Evolutionary conservation across 2,329 filamentous ascomycete genomes (phyloP).

Genomic region (Colletotrichum gigasporum): DNA sequence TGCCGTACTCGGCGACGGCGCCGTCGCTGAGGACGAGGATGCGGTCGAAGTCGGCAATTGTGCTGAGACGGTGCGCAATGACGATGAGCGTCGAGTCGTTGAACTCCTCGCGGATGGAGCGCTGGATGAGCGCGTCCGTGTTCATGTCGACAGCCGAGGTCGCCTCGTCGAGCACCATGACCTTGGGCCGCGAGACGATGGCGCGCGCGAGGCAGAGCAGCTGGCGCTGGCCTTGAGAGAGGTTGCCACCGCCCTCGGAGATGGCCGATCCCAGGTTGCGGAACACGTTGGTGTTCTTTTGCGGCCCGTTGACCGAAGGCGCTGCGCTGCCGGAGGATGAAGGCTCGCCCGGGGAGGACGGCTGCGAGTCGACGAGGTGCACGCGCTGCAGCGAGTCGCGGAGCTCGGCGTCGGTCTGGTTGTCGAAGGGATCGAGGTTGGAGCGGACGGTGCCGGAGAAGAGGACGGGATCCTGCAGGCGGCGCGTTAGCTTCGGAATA

Average conservation of each 20-base stretch:
- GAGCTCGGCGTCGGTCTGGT: conserved; percentile 75
- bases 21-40: conserved; percentile 78
- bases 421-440: conserved; percentile 81
- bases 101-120: conserved; percentile 77
- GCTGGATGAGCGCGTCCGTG: conserved; percentile 79
- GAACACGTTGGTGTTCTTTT: conserved; percentile 73
- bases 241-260: conserved; percentile 77
- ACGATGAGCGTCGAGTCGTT: conserved; percentile 74
- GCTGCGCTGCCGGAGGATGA: conserved; percentile 44
- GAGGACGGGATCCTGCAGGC: conserved; percentile 74
- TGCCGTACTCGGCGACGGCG: conserved; percentile 72
- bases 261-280: conserved; percentile 69
- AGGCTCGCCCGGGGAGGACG: conserved; percentile 50
- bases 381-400: conserved; percentile 76
- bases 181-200: conserved; percentile 76
- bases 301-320: conserved; percentile 37
- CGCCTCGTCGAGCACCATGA: conserved; percentile 84
- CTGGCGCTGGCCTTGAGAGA: conserved; percentile 81
- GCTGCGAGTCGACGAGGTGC: conserved; percentile 65
- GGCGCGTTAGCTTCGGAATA: conserved; percentile 28
- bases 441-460: conserved; percentile 82
- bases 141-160: conserved; percentile 82
- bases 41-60: conserved; percentile 80
- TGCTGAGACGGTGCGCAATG: conserved; percentile 70
- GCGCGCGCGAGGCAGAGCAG: conserved; percentile 79